Evolutionary conservation across 306 rosid genomes (phyloP), one percentile per base, ranked within the genome.

Genomic region (Dryas alaskensis): DNA sequence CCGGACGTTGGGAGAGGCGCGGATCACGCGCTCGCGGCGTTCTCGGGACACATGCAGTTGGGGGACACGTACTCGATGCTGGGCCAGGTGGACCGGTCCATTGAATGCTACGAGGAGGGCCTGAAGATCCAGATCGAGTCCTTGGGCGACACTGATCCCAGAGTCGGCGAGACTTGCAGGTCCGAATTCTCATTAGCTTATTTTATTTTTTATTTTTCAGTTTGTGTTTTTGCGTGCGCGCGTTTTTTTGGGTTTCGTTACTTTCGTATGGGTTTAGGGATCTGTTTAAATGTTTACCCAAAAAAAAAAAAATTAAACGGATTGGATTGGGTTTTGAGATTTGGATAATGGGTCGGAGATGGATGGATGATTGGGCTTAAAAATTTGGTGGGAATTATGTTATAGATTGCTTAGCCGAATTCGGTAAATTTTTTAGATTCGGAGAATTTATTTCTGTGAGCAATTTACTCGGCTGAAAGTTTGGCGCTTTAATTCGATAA

Each of bases 121-220:
- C 82, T 95, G 69, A 90, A 92, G 78, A 92, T 95, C 79, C 99
- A 95, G 92, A 95, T 92, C 90, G 92, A 92, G 27, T 87, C 97
- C 6, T 78, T 95, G 71, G 98, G 98, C 1, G 98, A 90, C 19
- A 86, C 96, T 17, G 99, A 95, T 92, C 97, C 97, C 5, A 81
- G 99, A 60, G 99, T 95, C 7, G 99, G 98, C 0, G 99, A 95
- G 74, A 92, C 99, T 67, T 95, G 96, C 91, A 85, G 99, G 95
- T 89, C 66, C 19, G 75, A 2, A 22, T 40, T 69, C 37, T 31
- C 37, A 31, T 31, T 2, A 10, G 0, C 46, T 14, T 42, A 65
- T 50, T n/a, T 60, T 4, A 14, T 6, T 44, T 42, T 2, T 14
- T 40, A 10, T 53, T 65, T 13, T 16, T 19, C 42, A 17, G 11